Evolutionary conservation across 2,329 filamentous ascomycete species (phyloP), one percentile per base, ranked within the genome.

Genomic region (Sporothrix inflata): DNA sequence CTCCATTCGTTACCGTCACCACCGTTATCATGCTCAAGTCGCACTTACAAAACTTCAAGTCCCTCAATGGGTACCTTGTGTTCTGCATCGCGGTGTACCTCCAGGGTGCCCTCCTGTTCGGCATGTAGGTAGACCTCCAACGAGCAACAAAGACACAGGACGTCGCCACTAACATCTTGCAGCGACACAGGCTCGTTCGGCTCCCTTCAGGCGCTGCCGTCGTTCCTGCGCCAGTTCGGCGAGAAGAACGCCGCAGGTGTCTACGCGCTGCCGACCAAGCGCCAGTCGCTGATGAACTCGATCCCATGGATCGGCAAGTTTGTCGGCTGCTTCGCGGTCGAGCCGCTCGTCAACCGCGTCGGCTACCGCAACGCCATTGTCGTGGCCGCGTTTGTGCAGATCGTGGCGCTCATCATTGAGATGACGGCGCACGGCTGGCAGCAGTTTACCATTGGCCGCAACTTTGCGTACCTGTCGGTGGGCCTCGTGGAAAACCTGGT

Each of bases 381-480:
- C 30, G 21, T 72, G 2, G 57, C 66, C 3, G 49, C 71, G 1
- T 4, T 73, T 6, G 30, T 74, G 34, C 73, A 74, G 71, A 74
- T 74, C 60, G 40, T 74, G 21, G 66, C 73, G 14, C 40, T 74
- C 12, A 51, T 74, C 21, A 68, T 73, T n/a, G 72, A 73, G 34
- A 69, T 73, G 70, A 72, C 72, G 7, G 40, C 68, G 7, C 53
- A 34, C 24, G 27, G 63, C 24, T 73, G 71, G 71, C 42, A 51
- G 27, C 71, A 73, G 71, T 74, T 76, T 40, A 74, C 73, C n/a
- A 71, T 72, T 27, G 75, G 74, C 19, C 71, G 71, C 38, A 72
- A 78, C 61, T 76, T 78, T 27, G 76, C 76, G 24, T 78, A 78
- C 73, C 42, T 68, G 74, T 69, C 78, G 24, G 77, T 78, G 63